A percentile compares a stretch with the other conserved stretches of the same genome.
phyloP scores from a whole-genome alignment of 345 rosid genomes.

The Bruguiera parviflora region DNA sequence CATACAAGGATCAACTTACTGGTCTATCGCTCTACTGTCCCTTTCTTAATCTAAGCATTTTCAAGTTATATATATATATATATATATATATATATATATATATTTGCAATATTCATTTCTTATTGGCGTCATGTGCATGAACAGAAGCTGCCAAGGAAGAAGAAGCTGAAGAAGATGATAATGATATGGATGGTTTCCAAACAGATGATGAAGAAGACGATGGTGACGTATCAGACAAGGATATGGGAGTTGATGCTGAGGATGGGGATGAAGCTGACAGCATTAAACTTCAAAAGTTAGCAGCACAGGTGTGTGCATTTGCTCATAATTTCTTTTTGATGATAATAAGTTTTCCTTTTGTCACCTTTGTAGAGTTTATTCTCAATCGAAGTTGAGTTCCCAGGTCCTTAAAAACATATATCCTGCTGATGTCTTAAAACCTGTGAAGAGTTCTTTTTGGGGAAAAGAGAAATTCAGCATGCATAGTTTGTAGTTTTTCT shows the following conservation, averaged over 20 bases:
- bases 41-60: background rate
- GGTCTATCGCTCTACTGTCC: slow-evolving; percentile 41
- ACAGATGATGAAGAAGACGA: slow-evolving; percentile 89
- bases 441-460: too few species aligned
- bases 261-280: slow-evolving; percentile 97
- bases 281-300: slow-evolving; percentile 69
- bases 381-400: too few species aligned
- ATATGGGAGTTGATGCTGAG: slow-evolving; percentile 90
- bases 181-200: slow-evolving; percentile 88
- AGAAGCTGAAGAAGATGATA: slow-evolving; percentile 82
- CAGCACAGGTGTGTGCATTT: slow-evolving; percentile 70
- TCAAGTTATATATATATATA: too few species aligned
- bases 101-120: slow-evolving; percentile 1
- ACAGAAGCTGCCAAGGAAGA: slow-evolving; percentile 86
- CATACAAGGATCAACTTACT: slow-evolving; percentile 91
- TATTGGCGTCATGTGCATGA: background rate
- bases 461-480: background rate
- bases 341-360: background rate
- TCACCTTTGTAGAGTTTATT: too few species aligned
- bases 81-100: too few species aligned
- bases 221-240: slow-evolving; percentile 82
- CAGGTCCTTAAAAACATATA: too few species aligned
- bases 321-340: background rate
- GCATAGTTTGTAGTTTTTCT: too few species aligned
- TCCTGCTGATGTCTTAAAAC: too few species aligned